A percentile compares a stretch with the other conserved stretches of the same genome.
Conservation (phyloP, 164 flowering plant species). For the Protea cynaroides region DNA sequence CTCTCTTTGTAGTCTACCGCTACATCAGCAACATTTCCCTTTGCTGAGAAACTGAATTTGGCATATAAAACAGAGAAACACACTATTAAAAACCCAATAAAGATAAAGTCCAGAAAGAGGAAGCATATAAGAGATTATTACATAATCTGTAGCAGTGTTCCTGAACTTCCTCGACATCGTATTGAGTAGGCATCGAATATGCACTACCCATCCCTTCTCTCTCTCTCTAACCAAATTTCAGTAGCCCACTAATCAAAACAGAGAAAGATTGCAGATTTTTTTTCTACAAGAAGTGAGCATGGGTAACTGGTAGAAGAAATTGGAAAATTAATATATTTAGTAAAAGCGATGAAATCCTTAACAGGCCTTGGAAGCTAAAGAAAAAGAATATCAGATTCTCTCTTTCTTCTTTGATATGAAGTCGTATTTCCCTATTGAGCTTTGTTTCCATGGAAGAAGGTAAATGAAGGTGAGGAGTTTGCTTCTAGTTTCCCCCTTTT, state of each 20-base stretch:
- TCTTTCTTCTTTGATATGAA: background rate
- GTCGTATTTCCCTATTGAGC: background rate
- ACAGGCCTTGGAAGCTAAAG: background rate
- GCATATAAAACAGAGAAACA: background rate
- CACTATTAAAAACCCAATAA: background rate
- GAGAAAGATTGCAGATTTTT: too few species aligned
- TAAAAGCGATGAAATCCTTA: background rate
- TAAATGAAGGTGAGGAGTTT: background rate
- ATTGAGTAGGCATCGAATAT: constrained; percentile 84
- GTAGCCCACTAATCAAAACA: too few species aligned
- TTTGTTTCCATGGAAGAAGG: background rate
- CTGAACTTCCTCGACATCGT: constrained; percentile 96
- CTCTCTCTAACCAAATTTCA: background rate
- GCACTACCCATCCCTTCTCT: constrained; percentile 61
- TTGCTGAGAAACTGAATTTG: constrained; percentile 65
- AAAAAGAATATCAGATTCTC: background rate
- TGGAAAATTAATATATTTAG: background rate
- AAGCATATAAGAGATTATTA: constrained; percentile 28
- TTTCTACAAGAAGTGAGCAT: too few species aligned
- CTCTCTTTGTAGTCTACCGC: too few species aligned
- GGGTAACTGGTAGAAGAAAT: too few species aligned
- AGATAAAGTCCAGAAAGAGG: background rate
- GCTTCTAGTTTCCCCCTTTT: background rate
- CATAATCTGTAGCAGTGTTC: constrained; percentile 69
- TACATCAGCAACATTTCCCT: constrained; percentile 84